phyloP scores from a whole-genome alignment of 2,329 filamentous ascomycete genomes.

The Aspergillus versicolor region DNA sequence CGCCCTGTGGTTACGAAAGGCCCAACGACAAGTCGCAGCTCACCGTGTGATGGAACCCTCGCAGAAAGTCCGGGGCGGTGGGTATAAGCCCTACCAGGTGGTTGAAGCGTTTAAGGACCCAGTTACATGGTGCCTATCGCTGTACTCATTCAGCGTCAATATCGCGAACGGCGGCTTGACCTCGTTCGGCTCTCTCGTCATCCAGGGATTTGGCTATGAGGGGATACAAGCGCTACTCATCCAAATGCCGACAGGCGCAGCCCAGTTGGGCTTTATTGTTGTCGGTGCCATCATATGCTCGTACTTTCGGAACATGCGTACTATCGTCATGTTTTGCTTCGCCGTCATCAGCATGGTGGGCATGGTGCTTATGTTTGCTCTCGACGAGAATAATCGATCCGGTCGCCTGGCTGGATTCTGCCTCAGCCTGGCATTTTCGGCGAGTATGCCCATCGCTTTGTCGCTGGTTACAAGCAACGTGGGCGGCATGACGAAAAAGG shows the following conservation, averaged over 20 bases:
- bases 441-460: background rate
- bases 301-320: background rate
- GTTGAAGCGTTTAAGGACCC: slow-evolving; percentile 31
- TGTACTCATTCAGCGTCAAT: background rate
- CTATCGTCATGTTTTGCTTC: background rate
- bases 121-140: slow-evolving; percentile 19
- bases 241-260: background rate
- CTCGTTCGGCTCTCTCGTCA: slow-evolving; percentile 2
- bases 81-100: slow-evolving; percentile 23
- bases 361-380: background rate
- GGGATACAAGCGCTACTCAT: background rate
- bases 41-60: background rate
- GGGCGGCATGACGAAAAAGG: background rate
- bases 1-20: slow-evolving; percentile 15
- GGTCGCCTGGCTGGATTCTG: background rate
- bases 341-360: background rate
- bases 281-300: background rate
- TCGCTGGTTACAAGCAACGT: background rate
- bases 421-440: background rate
- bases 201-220: slow-evolving; percentile 1
- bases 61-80: slow-evolving; percentile 10
- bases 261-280: background rate
- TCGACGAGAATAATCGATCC: background rate
- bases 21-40: slow-evolving; percentile 9
- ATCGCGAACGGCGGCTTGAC: slow-evolving; percentile 1